These are phyloP conservation scores for Geotrichum aggregatum DNA, from an alignment of 1,139 yeast genomes.

Conservation along the genomic window DNA sequence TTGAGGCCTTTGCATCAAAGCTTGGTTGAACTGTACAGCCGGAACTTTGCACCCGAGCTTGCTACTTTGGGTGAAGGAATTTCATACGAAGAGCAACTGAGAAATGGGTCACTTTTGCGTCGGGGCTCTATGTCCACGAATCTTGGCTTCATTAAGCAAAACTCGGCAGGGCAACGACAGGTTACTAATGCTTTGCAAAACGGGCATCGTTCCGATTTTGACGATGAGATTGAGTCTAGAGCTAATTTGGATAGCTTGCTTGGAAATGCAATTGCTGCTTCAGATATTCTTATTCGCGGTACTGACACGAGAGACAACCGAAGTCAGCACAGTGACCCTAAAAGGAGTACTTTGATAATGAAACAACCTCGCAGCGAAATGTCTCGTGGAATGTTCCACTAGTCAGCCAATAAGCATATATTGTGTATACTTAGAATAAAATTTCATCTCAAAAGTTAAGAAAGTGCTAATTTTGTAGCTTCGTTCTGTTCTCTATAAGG, in stretches of 20 bases:
- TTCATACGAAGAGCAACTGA: slow-evolving; percentile 20
- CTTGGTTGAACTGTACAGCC: slow-evolving; percentile 58
- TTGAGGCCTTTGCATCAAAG: slow-evolving; percentile 64
- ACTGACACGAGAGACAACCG: slow-evolving; percentile 15
- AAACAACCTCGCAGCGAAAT: slow-evolving; percentile 12
- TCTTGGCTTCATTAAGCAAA: slow-evolving; percentile 5
- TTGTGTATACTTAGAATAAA: neutral
- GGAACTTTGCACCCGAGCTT: slow-evolving; percentile 69
- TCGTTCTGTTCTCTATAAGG: neutral
- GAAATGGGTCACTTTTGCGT: slow-evolving; percentile 18
- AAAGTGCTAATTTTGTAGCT: neutral
- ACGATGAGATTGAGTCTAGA: slow-evolving; percentile 15
- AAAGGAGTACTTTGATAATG: slow-evolving; percentile 14
- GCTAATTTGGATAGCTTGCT: slow-evolving; percentile 21
- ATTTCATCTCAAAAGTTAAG: neutral
- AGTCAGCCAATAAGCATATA: no score
- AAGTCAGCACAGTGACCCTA: slow-evolving; percentile 11
- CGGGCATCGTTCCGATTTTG: slow-evolving; percentile 4
- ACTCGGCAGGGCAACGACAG: neutral
- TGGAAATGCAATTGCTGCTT: slow-evolving; percentile 24
- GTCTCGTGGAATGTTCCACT: slow-evolving; percentile 17
- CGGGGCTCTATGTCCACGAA: slow-evolving; percentile 14
- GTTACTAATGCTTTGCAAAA: neutral
- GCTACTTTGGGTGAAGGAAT: slow-evolving; percentile 36
- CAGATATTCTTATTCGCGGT: slow-evolving; percentile 21